Percentiles rank a stretch among this genome's conserved stretches.
phyloP scores from a whole-genome alignment of 1,284 basidiomycete genomes.

The Inonotus obliquus region DNA sequence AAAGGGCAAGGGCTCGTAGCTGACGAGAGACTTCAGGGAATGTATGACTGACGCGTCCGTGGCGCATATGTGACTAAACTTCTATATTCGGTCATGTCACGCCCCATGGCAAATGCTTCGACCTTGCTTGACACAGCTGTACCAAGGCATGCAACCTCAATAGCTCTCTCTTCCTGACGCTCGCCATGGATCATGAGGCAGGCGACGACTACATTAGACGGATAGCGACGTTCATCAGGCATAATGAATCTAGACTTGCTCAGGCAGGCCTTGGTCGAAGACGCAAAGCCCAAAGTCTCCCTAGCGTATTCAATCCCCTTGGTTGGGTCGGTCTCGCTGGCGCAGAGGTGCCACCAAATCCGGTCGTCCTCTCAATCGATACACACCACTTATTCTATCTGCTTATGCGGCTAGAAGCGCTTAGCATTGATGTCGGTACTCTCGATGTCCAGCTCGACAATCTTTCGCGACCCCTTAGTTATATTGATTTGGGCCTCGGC shows the following conservation, averaged over 20 bases:
- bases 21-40: conserved; percentile 13
- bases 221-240: conserved; percentile 61
- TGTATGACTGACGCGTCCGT: conserved; percentile 14
- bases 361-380: conserved; percentile 67
- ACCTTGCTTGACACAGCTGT: not conserved
- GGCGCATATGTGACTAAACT: conserved; percentile 6
- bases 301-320: conserved; percentile 53
- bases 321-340: conserved; percentile 53
- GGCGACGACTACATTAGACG: conserved; percentile 74
- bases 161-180: not conserved
- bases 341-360: conserved; percentile 37
- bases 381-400: conserved; percentile 85
- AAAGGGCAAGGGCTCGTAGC: conserved; percentile 13
- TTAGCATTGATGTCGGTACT: conserved; percentile 71
- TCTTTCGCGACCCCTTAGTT: conserved; percentile 71
- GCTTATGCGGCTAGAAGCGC: conserved; percentile 79
- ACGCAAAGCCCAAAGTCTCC: conserved; percentile 40
- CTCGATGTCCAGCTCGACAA: conserved; percentile 72
- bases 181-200: conserved; percentile 53
- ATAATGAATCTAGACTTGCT: conserved; percentile 67
- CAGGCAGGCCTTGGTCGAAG: conserved; percentile 50
- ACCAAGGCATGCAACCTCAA: not conserved
- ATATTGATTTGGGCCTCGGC: conserved; percentile 53
- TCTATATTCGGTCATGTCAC: not conserved
- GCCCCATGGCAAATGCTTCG: not conserved